Evolutionary conservation across 139 green algal species (phyloP), one percentile per base, ranked within the genome.

Genomic region (Picochlorum sp.): DNA sequence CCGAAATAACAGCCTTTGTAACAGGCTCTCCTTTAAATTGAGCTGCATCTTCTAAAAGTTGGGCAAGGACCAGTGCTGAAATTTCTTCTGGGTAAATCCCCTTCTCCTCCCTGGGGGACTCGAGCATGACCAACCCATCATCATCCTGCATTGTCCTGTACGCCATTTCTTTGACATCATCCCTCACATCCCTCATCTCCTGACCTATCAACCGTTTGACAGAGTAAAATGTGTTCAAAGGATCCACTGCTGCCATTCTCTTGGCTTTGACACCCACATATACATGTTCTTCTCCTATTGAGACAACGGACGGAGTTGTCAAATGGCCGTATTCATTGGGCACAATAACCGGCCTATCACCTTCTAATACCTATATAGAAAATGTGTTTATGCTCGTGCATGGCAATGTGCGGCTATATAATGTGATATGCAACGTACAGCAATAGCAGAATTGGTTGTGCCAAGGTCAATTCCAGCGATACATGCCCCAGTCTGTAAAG

Each of bases 361-460:
- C 75, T 15, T 84, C 78, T 11, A 81, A 14, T 2, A 77, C 28
- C 71, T 73, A 63, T 58, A 24, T 49, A 60, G n/a, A n/a, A n/a
- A n/a, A n/a, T n/a, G n/a, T n/a, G n/a, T n/a, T n/a, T n/a, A n/a
- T n/a, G n/a, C n/a, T n/a, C n/a, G n/a, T n/a, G 13, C 15, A 34
- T 15, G 51, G 13, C 6, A 59, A 14, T 41, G 0, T 41, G 34
- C 8, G 34, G 8, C 4, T 21, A 54, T 54, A 41, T 59, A 30
- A 23, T 7, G 26, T 3, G 7, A 38, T 34, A 34, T 30, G 11
- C 23, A 59, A 44, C 72, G 63, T 44, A 83, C 78, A 9, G 90
- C 88, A n/a, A 95, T 76, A 0, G 83, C 87, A 2, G 88, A 97
- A 61, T 98, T 99, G 13, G 94, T 98, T 15, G 94, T 99, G 0